Evolutionary conservation across 139 green algal genomes (phyloP).

Genomic region (Pleodorina starrii): DNA sequence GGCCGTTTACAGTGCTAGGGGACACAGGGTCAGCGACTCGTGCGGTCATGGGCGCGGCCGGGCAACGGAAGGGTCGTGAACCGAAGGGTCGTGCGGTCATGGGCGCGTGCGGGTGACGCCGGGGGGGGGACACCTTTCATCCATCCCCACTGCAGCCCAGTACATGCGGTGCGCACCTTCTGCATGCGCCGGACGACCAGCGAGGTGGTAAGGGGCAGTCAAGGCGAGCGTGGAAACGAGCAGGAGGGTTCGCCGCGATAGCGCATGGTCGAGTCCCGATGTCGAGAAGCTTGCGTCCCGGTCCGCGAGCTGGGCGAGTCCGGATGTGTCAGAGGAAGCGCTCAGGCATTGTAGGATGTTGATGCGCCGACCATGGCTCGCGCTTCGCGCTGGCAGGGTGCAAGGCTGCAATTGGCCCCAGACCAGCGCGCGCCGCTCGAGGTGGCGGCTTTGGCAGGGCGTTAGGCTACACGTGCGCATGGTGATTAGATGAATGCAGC

Average conservation of each 20-base stretch:
- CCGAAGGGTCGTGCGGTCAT: too few species aligned
- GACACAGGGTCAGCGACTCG: too few species aligned
- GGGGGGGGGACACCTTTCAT: too few species aligned
- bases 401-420: conserved; percentile 14
- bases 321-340: not conserved
- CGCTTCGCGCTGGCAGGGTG: not conserved
- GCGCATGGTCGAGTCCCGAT: not conserved
- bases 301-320: not conserved
- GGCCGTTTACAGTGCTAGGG: too few species aligned
- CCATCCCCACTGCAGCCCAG: too few species aligned
- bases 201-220: not conserved
- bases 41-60: too few species aligned
- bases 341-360: conserved; percentile 21
- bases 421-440: not conserved
- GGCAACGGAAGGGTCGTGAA: too few species aligned
- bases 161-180: conserved; percentile 11
- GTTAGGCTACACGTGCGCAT: not conserved
- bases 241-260: not conserved
- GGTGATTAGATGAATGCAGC: too few species aligned
- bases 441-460: conserved; percentile 12
- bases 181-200: not conserved
- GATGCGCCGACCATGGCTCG: not conserved
- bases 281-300: not conserved
- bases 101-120: too few species aligned
- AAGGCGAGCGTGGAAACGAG: not conserved